Evolutionary conservation across 371 early-diverging fungal species (phyloP).

Genomic region (Umbelopsis sp.): DNA sequence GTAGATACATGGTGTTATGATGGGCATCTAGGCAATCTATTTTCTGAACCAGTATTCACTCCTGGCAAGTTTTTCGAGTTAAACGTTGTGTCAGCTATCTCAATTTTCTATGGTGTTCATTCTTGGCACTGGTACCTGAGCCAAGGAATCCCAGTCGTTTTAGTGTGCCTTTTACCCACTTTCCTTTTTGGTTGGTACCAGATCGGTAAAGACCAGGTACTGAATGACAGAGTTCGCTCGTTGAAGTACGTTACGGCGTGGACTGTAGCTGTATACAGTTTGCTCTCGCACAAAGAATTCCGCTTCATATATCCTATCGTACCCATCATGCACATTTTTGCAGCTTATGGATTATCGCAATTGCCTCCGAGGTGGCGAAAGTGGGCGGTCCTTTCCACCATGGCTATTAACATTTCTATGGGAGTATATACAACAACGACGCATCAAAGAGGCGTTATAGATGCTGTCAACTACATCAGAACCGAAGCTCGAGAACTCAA

Average conservation of each 20-base stretch:
- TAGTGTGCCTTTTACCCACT: constrained; percentile 75
- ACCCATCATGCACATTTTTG: constrained; percentile 73
- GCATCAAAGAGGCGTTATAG: constrained; percentile 93
- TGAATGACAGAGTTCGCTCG: constrained; percentile 22
- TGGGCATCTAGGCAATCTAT: constrained; percentile 20
- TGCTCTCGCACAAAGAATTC: constrained; percentile 91
- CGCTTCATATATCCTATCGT: constrained; percentile 88
- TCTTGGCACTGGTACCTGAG: constrained; percentile 91
- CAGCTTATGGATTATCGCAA: constrained; percentile 56
- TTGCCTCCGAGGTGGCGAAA: constrained; percentile 24
- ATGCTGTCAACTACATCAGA: constrained; percentile 78
- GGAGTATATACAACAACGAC: constrained; percentile 71
- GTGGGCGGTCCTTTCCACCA: constrained; percentile 32
- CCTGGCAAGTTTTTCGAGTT: constrained; percentile 77
- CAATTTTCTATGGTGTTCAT: constrained; percentile 87
- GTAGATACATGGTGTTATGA: constrained; percentile 62
- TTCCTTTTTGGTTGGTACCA: constrained; percentile 29
- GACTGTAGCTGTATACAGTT: constrained; percentile 69
- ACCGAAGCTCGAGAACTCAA: constrained; percentile 32
- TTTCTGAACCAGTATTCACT: constrained; percentile 53
- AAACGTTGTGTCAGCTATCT: constrained; percentile 79
- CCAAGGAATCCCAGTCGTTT: constrained; percentile 79
- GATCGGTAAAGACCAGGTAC: constrained; percentile 17
- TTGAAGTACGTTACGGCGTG: constrained; percentile 38
- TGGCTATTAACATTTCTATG: constrained; percentile 68